These are phyloP conservation scores for Nannochloropsis limnetica DNA, from an alignment of 352 stramenopile species.

Conservation along the genomic window DNA sequence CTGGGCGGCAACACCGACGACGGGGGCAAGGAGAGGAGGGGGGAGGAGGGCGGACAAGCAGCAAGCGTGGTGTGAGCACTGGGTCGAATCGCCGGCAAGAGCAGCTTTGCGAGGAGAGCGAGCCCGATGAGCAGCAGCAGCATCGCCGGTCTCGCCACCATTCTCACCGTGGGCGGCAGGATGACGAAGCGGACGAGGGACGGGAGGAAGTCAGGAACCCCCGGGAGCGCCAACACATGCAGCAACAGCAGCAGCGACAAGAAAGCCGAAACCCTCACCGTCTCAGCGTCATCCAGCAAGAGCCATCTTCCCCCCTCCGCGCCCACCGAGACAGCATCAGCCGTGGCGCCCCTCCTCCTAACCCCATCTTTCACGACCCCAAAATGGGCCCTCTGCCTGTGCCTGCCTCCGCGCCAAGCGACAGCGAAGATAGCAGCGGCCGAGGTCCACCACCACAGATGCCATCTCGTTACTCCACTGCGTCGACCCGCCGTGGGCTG, in stretches of 20 bases:
- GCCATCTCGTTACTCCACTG: neutral
- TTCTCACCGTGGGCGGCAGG: neutral
- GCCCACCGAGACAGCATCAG: slow-evolving; percentile 24
- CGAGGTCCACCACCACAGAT: neutral
- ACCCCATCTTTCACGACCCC: slow-evolving; percentile 24
- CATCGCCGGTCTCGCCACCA: neutral
- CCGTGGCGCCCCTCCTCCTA: neutral
- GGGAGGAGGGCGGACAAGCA: neutral
- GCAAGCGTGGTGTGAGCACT: neutral
- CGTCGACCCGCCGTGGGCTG: slow-evolving; percentile 14
- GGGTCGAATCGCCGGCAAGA: neutral
- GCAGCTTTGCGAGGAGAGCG: neutral
- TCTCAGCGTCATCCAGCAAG: neutral
- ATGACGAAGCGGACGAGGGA: neutral
- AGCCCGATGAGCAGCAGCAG: neutral
- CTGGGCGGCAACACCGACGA: neutral
- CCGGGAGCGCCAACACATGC: neutral
- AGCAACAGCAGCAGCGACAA: slow-evolving; percentile 19
- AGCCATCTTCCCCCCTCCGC: neutral
- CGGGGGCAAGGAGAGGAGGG: neutral
- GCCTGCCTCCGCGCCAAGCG: neutral
- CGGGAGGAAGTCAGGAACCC: neutral
- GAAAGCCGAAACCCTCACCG: neutral
- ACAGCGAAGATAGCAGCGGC: neutral
- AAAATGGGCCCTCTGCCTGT: slow-evolving; percentile 21